Evolutionary conservation across 768 basidiomycete genomes (phyloP).

Genomic region (Gloeopeniophorella convolvens): DNA sequence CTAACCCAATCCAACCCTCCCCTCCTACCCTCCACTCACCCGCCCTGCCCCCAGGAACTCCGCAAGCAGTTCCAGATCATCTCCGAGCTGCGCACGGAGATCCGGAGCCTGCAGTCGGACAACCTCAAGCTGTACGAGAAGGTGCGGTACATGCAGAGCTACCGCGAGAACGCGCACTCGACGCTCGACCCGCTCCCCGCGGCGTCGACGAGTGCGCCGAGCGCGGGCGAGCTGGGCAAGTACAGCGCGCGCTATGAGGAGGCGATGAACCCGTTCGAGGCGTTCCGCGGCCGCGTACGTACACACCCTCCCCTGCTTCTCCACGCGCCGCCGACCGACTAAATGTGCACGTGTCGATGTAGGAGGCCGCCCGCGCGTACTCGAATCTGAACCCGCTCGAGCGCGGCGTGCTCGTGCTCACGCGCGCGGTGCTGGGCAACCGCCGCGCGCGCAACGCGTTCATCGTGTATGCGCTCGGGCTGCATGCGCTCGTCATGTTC

Average conservation of each 20-base stretch:
- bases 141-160: slow-evolving; percentile 97
- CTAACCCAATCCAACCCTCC: background rate
- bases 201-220: slow-evolving; percentile 27
- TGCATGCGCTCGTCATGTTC: slow-evolving; percentile 80
- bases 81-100: slow-evolving; percentile 87
- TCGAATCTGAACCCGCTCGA: slow-evolving; percentile 89
- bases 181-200: slow-evolving; percentile 64
- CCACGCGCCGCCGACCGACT: background rate
- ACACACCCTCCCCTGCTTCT: background rate
- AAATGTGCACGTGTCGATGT: slow-evolving; percentile 13
- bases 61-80: slow-evolving; percentile 93
- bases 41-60: slow-evolving; percentile 54
- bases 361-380: slow-evolving; percentile 96
- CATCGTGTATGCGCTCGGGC: slow-evolving; percentile 73
- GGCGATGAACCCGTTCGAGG: slow-evolving; percentile 97
- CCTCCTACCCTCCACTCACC: background rate
- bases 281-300: slow-evolving; percentile 89
- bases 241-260: slow-evolving; percentile 93
- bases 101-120: slow-evolving; percentile 87
- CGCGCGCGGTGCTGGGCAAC: slow-evolving; percentile 81
- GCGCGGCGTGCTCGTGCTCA: slow-evolving; percentile 77
- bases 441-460: slow-evolving; percentile 87
- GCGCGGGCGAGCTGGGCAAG: slow-evolving; percentile 72
- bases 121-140: slow-evolving; percentile 99
- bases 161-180: slow-evolving; percentile 66